These are phyloP conservation scores for Eremothecium cymbalariae DNA, from an alignment of 1,139 yeast species.

Conservation along the genomic window DNA sequence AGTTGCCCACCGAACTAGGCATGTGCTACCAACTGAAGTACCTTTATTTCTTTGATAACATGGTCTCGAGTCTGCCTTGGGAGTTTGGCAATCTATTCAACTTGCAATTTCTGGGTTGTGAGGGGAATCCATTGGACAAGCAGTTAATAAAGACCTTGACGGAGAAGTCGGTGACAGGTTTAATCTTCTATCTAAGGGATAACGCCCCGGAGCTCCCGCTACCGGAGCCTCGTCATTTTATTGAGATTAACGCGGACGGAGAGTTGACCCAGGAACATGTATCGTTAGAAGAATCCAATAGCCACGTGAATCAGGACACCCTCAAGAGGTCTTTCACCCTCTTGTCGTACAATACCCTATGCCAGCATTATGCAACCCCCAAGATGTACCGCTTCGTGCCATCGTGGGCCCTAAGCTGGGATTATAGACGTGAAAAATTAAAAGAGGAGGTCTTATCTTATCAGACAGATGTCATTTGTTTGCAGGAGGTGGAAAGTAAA, in stretches of 20 bases:
- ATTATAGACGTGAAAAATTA: conserved; percentile 71
- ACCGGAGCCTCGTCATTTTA: conserved; percentile 76
- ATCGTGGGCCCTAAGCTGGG: conserved; percentile 95
- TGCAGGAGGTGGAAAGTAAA: conserved; percentile 91
- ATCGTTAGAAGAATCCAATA: conserved; percentile 31
- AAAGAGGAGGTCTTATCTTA: conserved; percentile 60
- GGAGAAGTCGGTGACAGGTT: conserved; percentile 77
- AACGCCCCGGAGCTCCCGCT: conserved; percentile 58
- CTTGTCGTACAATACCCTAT: conserved; percentile 81
- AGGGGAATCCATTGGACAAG: conserved; percentile 80
- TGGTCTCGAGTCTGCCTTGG: conserved; percentile 63
- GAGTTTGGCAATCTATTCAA: conserved; percentile 84
- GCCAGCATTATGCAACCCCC: conserved; percentile 93
- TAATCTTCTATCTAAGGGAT: conserved; percentile 75
- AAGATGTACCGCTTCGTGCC: conserved; percentile 92
- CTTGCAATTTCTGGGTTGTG: conserved; percentile 79
- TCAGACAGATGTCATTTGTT: conserved; percentile 71
- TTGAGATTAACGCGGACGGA: conserved; percentile 68
- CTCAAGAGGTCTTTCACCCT: conserved; percentile 52
- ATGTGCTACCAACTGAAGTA: conserved; percentile 71
- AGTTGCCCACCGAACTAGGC: conserved; percentile 77
- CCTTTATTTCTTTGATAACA: conserved; percentile 81
- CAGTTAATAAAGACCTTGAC: conserved; percentile 60
- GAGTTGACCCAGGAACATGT: conserved; percentile 42
- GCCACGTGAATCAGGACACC: conserved; percentile 25